These are phyloP conservation scores for Malassezia brasiliensis DNA, from an alignment of 1,284 basidiomycete genomes.

Conservation along the genomic window DNA sequence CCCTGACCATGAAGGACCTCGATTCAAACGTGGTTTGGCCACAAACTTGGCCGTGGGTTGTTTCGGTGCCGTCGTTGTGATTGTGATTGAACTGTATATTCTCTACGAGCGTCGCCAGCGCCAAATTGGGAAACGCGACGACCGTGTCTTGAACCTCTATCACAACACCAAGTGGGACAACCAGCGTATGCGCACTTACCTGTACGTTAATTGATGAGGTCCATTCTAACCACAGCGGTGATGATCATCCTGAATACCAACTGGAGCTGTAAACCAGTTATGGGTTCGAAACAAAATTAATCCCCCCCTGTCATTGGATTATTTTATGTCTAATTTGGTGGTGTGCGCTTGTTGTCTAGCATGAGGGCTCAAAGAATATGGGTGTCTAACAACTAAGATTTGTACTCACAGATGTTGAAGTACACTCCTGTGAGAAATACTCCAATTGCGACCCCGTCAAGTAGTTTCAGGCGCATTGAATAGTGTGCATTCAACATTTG, in stretches of 20 bases:
- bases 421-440: too few species aligned
- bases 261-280: conserved; percentile 10
- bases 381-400: too few species aligned
- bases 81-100: conserved; percentile 26
- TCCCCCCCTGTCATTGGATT: too few species aligned
- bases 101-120: conserved; percentile 26
- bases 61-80: conserved; percentile 21
- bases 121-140: conserved; percentile 25
- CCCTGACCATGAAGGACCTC: conserved; percentile 23
- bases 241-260: conserved; percentile 31
- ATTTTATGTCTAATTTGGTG: too few species aligned
- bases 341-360: too few species aligned
- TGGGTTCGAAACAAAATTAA: too few species aligned
- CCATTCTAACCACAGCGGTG: conserved; percentile 17
- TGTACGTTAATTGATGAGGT: conserved; percentile 5
- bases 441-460: too few species aligned
- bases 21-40: conserved; percentile 25
- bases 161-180: conserved; percentile 22
- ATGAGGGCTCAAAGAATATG: too few species aligned
- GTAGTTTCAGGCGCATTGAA: too few species aligned
- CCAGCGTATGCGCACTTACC: conserved; percentile 27
- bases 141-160: conserved; percentile 22
- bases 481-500: too few species aligned
- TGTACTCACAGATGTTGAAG: too few species aligned
- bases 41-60: conserved; percentile 28